Evolutionary conservation across 345 rosid genomes (phyloP).

Genomic region (Carallia brachiata): DNA sequence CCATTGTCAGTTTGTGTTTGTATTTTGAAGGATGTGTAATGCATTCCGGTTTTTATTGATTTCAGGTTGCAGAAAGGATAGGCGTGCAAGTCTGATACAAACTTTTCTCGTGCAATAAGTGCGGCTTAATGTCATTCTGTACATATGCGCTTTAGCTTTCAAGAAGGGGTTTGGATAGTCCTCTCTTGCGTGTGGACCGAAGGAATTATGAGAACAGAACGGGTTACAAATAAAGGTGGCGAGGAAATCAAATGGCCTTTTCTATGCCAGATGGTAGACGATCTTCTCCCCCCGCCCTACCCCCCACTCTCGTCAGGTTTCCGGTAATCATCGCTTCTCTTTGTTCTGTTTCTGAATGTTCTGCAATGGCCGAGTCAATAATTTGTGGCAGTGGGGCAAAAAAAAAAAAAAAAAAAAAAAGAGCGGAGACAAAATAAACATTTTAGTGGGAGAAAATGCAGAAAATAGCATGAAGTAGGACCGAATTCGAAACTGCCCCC

Average conservation of each 20-base stretch:
- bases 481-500: no score
- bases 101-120: background rate
- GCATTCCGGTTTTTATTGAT: background rate
- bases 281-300: no score
- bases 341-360: background rate
- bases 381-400: no score
- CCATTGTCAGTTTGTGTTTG: no score
- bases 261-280: no score
- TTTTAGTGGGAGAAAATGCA: no score
- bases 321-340: background rate
- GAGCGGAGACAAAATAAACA: no score
- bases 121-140: background rate
- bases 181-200: background rate
- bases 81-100: slow-evolving; percentile 56
- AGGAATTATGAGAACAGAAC: background rate
- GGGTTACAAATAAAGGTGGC: background rate
- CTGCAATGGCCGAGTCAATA: no score
- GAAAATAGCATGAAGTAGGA: no score
- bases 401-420: no score
- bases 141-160: background rate
- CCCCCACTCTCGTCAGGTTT: background rate
- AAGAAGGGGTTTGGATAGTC: background rate
- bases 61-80: slow-evolving; percentile 76
- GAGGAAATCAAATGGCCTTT: background rate
- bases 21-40: background rate